Conservation (phyloP, 768 basidiomycete genomes). For the Tricholoma terreum region DNA sequence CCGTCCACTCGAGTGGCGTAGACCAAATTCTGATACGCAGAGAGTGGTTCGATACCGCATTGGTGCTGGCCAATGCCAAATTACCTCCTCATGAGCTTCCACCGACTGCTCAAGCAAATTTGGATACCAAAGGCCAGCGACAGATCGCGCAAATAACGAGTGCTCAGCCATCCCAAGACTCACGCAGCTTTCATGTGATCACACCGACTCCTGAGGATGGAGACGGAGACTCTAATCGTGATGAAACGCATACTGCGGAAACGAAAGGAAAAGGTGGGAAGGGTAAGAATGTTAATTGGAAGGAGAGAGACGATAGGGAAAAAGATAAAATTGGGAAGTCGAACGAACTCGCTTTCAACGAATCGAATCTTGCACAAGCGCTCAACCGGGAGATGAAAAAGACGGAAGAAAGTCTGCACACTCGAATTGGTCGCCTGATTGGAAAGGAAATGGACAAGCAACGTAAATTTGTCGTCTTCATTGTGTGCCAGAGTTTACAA, state of each 20-base stretch:
- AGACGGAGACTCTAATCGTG: conserved; percentile 60
- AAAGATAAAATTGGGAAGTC: conserved; percentile 25
- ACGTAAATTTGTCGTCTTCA: conserved; percentile 46
- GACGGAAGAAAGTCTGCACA: conserved; percentile 78
- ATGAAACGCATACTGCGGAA: conserved; percentile 47
- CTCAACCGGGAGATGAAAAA: conserved; percentile 77
- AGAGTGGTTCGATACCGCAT: conserved; percentile 80
- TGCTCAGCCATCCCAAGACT: conserved; percentile 16
- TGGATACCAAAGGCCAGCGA: conserved; percentile 25
- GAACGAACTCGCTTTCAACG: conserved; percentile 41
- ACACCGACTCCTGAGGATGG: conserved; percentile 76
- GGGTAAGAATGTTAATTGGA: conserved; percentile 57
- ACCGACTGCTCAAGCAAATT: conserved; percentile 20
- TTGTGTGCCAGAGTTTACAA: background rate
- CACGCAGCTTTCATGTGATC: conserved; percentile 25
- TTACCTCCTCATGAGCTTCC: conserved; percentile 50
- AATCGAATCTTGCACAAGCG: conserved; percentile 53
- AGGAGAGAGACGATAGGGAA: conserved; percentile 45
- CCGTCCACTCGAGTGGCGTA: conserved; percentile 86
- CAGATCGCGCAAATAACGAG: conserved; percentile 19
- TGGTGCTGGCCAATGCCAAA: conserved; percentile 53
- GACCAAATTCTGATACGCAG: conserved; percentile 84
- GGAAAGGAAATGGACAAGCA: conserved; percentile 89
- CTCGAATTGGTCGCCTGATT: conserved; percentile 73
- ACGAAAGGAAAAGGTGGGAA: conserved; percentile 63